phyloP scores from a whole-genome alignment of 73 alveolate species.

The Loxodes magnus region DNA sequence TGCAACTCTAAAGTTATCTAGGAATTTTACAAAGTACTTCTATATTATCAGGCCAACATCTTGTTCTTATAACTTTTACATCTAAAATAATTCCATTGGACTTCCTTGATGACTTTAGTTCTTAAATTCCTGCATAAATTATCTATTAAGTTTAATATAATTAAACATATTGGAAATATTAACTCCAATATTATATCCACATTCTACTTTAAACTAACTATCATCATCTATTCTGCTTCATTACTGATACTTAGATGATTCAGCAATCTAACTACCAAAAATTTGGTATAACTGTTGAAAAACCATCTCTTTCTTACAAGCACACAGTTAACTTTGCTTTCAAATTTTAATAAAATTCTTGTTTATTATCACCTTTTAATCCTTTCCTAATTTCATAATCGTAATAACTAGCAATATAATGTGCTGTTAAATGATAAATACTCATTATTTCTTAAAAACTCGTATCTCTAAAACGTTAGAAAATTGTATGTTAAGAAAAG shows the following conservation, averaged over 20 bases:
- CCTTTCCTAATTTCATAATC: conserved; percentile 68
- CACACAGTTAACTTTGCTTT: conserved; percentile 68
- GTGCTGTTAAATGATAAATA: conserved; percentile 51
- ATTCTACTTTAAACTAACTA: conserved; percentile 58
- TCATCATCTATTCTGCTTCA: conserved; percentile 56
- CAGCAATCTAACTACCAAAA: conserved; percentile 50
- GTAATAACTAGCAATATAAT: conserved; percentile 62
- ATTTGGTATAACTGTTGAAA: conserved; percentile 42
- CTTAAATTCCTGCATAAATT: conserved; percentile 48
- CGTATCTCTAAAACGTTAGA: conserved; percentile 48
- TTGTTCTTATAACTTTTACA: conserved; percentile 43
- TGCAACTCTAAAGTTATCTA: conserved; percentile 22
- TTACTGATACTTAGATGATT: conserved; percentile 41
- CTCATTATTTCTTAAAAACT: conserved; percentile 53
- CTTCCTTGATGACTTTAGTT: conserved; percentile 13
- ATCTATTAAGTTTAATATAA: conserved; percentile 52
- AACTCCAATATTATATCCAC: conserved; percentile 55
- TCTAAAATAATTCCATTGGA: conserved; percentile 23
- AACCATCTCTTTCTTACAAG: conserved; percentile 61
- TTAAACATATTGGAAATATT: conserved; percentile 62
- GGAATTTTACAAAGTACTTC: conserved; percentile 56
- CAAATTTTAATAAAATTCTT: conserved; percentile 41
- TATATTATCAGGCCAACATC: conserved; percentile 64
- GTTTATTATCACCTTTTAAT: conserved; percentile 55
- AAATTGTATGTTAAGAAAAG: conserved; percentile 49